Conservation (phyloP, 2,329 filamentous ascomycete genomes). For the Drechslerella dactyloides region DNA sequence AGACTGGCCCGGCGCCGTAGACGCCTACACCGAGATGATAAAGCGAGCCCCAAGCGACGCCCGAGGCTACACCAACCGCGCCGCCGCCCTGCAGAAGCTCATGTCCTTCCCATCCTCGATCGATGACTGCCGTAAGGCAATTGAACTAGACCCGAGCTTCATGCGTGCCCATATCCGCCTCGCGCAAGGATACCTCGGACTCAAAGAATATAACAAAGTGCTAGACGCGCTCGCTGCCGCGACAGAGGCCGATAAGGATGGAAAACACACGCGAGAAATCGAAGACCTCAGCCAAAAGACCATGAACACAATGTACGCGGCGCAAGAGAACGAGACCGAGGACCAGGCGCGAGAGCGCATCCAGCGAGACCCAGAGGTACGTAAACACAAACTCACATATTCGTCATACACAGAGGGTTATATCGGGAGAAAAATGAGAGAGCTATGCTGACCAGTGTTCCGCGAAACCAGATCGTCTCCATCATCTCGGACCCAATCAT, state of each 20-base stretch:
- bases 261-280: conserved; percentile 87
- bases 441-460: background rate
- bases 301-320: conserved; percentile 83
- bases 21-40: conserved; percentile 93
- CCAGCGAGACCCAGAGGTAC: conserved; percentile 85
- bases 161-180: conserved; percentile 96
- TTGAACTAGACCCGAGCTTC: conserved; percentile 88
- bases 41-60: conserved; percentile 93
- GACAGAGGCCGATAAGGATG: conserved; percentile 74
- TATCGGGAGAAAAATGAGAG: too few relatives aligned
- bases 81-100: conserved; percentile 94
- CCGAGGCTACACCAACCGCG: conserved; percentile 95
- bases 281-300: conserved; percentile 95
- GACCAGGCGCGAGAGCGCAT: conserved; percentile 92
- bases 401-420: too few relatives aligned
- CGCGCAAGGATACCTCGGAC: conserved; percentile 91
- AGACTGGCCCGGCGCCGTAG: conserved; percentile 93
- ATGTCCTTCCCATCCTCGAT: conserved; percentile 94
- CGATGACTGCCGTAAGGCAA: conserved; percentile 87
- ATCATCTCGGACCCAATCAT: conserved; percentile 97
- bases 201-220: conserved; percentile 97
- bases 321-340: conserved; percentile 92
- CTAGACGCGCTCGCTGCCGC: conserved; percentile 88
- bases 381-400: too few relatives aligned
- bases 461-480: conserved; percentile 71